A percentile compares a stretch with the other conserved stretches of the same genome.
phyloP scores from a whole-genome alignment of 192 early-diverging fungal genomes.

The Coemansia sp. region DNA sequence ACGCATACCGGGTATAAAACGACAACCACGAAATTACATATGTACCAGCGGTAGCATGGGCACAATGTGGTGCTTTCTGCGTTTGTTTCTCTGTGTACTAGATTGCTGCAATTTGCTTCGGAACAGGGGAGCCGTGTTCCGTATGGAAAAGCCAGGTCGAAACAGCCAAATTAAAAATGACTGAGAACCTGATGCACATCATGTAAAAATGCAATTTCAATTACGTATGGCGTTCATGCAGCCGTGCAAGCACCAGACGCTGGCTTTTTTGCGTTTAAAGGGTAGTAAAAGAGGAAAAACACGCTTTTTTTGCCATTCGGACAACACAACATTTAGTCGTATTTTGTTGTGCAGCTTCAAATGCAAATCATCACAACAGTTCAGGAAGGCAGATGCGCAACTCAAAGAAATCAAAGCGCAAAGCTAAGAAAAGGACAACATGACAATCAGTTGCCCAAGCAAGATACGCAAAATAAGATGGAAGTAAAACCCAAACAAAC shows the following conservation, averaged over 20 bases:
- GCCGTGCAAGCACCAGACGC: not conserved
- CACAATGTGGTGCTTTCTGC: not conserved
- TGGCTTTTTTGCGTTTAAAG: not conserved
- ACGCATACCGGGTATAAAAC: not conserved
- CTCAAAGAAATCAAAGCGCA: constrained; percentile 1
- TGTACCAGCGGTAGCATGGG: not conserved
- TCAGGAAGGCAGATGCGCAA: not conserved
- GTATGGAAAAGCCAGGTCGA: not conserved
- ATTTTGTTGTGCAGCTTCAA: not conserved
- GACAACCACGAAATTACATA: not conserved
- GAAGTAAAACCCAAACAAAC: not conserved
- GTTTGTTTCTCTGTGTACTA: not conserved
- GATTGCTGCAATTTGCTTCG: not conserved
- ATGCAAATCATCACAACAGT: constrained; percentile 7
- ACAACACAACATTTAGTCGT: not conserved
- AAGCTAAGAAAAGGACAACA: not conserved
- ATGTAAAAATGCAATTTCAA: constrained; percentile 3
- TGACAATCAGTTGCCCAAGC: not conserved
- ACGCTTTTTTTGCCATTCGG: not conserved
- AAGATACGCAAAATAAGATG: not conserved
- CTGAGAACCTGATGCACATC: not conserved
- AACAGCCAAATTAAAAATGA: not conserved
- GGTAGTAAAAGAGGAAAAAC: not conserved
- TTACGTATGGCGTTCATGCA: constrained; percentile 1
- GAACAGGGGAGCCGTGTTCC: not conserved